Conservation (phyloP, 129 eudicot genomes). For the Tagetes patula region DNA sequence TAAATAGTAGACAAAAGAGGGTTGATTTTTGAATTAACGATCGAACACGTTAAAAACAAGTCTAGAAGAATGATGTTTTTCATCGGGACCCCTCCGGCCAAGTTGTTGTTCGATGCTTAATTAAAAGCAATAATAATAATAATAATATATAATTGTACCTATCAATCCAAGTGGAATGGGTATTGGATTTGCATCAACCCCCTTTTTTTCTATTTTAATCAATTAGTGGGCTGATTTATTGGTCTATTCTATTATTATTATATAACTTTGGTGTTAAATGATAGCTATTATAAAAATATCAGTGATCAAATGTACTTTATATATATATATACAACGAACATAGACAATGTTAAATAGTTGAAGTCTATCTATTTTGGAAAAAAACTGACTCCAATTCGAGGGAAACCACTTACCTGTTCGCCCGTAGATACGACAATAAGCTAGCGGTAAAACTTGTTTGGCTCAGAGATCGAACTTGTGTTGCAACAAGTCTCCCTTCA, state of each 20-base stretch:
- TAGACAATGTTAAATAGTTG: too few species aligned
- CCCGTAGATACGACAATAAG: too few species aligned
- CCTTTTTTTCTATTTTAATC: not conserved
- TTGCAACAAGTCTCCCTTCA: too few species aligned
- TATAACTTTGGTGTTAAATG: not conserved
- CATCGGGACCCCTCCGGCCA: not conserved
- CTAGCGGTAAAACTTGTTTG: too few species aligned
- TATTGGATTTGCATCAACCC: constrained; percentile 31
- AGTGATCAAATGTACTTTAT: not conserved
- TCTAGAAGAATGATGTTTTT: constrained; percentile 5
- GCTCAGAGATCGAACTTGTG: too few species aligned
- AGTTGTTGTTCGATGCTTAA: constrained; percentile 24
- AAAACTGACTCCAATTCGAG: too few species aligned
- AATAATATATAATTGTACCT: not conserved
- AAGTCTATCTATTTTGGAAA: too few species aligned
- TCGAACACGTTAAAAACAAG: not conserved
- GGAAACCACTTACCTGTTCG: too few species aligned
- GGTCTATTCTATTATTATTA: not conserved
- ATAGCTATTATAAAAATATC: not conserved
- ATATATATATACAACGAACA: not conserved
- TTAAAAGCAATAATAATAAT: constrained; percentile 13
- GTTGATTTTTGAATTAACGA: not conserved
- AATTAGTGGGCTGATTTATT: not conserved
- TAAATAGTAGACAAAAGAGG: not conserved
- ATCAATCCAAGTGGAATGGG: constrained; percentile 29